phyloP scores from a whole-genome alignment of 208 protist species.

The Trypanosoma mega region DNA sequence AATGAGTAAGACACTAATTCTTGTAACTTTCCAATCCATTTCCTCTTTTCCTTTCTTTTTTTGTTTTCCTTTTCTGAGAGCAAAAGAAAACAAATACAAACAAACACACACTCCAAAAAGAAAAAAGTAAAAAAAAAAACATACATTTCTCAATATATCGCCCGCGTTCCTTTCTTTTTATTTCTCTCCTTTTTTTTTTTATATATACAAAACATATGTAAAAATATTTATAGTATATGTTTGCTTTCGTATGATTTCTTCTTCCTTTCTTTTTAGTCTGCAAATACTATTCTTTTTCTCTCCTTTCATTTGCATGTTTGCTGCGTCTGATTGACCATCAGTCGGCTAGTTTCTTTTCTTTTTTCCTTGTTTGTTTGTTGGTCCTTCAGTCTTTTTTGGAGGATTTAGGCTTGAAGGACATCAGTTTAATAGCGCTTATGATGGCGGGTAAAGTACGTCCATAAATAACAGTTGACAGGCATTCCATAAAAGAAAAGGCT shows the following conservation, averaged over 20 bases:
- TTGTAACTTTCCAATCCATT: too few relatives aligned
- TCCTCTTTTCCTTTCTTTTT: too few relatives aligned
- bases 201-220: background rate
- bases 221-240: too few relatives aligned
- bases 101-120: background rate
- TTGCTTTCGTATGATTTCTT: too few relatives aligned
- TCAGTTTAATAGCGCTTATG: slow-evolving; percentile 47
- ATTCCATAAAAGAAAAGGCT: slow-evolving; percentile 83
- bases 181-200: background rate
- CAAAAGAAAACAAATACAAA: background rate
- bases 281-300: too few relatives aligned
- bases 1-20: too few relatives aligned
- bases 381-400: slow-evolving; percentile 13
- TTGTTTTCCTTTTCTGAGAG: too few relatives aligned
- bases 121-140: background rate
- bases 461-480: slow-evolving; percentile 69
- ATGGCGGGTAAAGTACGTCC: slow-evolving; percentile 55
- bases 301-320: too few relatives aligned
- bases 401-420: slow-evolving; percentile 42
- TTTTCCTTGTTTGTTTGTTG: too few relatives aligned
- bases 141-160: background rate
- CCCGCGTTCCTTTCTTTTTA: background rate
- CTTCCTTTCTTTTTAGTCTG: slow-evolving; percentile 4
- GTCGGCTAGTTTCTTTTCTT: too few relatives aligned
- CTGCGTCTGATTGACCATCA: too few relatives aligned